Evolutionary conservation across 2,329 filamentous ascomycete genomes (phyloP).

Genomic region (Aureobasidium sp.): DNA sequence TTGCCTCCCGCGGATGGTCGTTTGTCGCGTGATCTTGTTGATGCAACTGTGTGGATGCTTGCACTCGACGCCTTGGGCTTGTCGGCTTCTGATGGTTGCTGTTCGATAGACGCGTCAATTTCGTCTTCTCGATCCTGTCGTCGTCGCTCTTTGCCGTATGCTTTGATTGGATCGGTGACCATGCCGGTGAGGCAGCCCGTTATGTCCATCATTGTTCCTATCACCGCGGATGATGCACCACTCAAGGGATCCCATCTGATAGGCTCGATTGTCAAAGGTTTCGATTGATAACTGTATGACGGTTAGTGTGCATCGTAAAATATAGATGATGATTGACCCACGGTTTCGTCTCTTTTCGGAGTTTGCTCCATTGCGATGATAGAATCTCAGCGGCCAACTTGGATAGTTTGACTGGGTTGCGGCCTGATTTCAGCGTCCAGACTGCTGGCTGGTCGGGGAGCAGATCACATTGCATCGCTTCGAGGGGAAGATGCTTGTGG

Average conservation of each 20-base stretch:
- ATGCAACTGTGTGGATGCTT: neutral
- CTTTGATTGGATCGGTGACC: neutral
- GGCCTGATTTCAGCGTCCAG: slow-evolving; percentile 62
- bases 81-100: neutral
- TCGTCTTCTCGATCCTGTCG: neutral
- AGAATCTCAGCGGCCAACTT: neutral
- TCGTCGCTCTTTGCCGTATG: neutral
- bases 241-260: neutral
- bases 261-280: neutral
- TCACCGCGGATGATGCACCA: neutral
- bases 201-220: slow-evolving; percentile 51
- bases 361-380: slow-evolving; percentile 59
- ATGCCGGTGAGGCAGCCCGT: slow-evolving; percentile 46
- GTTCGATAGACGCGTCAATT: neutral
- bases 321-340: neutral
- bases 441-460: slow-evolving; percentile 60
- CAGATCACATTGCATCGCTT: slow-evolving; percentile 60
- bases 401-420: slow-evolving; percentile 28
- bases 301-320: neutral
- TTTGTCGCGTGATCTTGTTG: neutral
- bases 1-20: neutral
- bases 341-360: slow-evolving; percentile 59
- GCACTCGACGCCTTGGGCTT: neutral
- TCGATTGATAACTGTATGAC: neutral
- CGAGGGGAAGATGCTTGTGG: slow-evolving; percentile 47